phyloP scores from a whole-genome alignment of 805 yeast genomes.

The Barnettozyma salicaria region DNA sequence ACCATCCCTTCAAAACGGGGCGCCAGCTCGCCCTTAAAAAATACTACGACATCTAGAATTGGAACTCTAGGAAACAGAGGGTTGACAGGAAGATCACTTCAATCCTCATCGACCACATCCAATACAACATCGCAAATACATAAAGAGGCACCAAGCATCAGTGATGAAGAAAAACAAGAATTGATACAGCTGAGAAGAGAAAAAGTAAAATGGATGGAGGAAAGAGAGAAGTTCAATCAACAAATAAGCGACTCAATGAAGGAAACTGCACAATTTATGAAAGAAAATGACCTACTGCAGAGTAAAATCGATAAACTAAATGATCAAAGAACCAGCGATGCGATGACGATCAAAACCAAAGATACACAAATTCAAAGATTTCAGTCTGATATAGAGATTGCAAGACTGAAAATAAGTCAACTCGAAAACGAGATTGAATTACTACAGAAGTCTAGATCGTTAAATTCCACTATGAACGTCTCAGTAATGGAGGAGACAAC shows the following conservation, averaged over 20 bases:
- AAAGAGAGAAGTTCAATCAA: conserved; percentile 26
- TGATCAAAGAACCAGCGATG: conserved; percentile 46
- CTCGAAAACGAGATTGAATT: conserved; percentile 44
- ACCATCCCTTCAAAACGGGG: conserved; percentile 60
- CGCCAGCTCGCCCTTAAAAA: conserved; percentile 64
- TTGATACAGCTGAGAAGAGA: conserved; percentile 47
- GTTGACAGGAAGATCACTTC: conserved; percentile 39
- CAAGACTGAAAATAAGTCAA: conserved; percentile 45
- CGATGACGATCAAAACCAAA: conserved; percentile 52
- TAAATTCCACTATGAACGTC: background rate
- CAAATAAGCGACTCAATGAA: conserved; percentile 26
- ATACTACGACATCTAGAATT: conserved; percentile 22
- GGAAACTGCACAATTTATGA: conserved; percentile 26
- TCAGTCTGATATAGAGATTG: conserved; percentile 54
- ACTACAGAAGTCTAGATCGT: conserved; percentile 23
- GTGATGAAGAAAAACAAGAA: conserved; percentile 33
- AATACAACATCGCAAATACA: background rate
- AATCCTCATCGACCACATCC: conserved; percentile 19
- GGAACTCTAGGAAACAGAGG: conserved; percentile 24
- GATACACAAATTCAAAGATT: conserved; percentile 63
- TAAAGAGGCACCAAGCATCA: conserved; percentile 8
- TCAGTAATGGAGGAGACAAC: background rate
- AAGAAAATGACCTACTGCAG: conserved; percentile 20
- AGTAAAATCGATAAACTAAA: conserved; percentile 35
- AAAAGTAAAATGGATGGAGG: conserved; percentile 34